Evolutionary conservation across 2,329 filamentous ascomycete species (phyloP).

Genomic region (Pseudopithomyces maydicus): DNA sequence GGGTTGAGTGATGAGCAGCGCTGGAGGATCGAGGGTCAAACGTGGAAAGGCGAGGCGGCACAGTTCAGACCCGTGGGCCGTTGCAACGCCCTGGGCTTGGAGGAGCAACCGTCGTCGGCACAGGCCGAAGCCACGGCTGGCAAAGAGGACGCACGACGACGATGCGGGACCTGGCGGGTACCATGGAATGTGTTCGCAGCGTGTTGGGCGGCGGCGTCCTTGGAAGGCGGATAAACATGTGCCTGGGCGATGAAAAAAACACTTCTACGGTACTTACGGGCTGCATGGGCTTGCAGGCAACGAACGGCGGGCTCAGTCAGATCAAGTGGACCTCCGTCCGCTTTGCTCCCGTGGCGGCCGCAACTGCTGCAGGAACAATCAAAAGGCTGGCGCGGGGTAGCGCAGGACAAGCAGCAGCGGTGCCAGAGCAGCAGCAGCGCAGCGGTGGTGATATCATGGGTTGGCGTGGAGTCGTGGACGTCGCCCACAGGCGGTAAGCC

Average conservation of each 20-base stretch:
- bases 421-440: not conserved
- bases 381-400: not conserved
- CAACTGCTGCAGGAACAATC: slow-evolving; percentile 35
- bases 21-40: not conserved
- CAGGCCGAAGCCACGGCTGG: not conserved
- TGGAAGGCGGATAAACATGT: too few relatives aligned
- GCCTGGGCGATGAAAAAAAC: too few relatives aligned
- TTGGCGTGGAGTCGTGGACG: too few relatives aligned
- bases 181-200: too few relatives aligned
- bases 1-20: not conserved
- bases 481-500: slow-evolving; percentile 3
- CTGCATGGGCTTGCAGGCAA: not conserved
- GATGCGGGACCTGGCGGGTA: too few relatives aligned
- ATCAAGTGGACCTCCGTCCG: slow-evolving; percentile 5
- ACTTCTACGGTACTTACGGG: too few relatives aligned
- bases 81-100: too few relatives aligned
- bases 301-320: slow-evolving; percentile 14
- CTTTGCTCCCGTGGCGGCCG: slow-evolving; percentile 19
- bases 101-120: not conserved
- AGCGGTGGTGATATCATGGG: slow-evolving; percentile 14
- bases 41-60: not conserved
- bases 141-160: not conserved
- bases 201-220: too few relatives aligned
- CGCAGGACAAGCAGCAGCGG: too few relatives aligned
- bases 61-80: too few relatives aligned